Base-by-base conservation (phyloP, 352 stramenopile species). In the Phytopythium aichiense region DNA sequence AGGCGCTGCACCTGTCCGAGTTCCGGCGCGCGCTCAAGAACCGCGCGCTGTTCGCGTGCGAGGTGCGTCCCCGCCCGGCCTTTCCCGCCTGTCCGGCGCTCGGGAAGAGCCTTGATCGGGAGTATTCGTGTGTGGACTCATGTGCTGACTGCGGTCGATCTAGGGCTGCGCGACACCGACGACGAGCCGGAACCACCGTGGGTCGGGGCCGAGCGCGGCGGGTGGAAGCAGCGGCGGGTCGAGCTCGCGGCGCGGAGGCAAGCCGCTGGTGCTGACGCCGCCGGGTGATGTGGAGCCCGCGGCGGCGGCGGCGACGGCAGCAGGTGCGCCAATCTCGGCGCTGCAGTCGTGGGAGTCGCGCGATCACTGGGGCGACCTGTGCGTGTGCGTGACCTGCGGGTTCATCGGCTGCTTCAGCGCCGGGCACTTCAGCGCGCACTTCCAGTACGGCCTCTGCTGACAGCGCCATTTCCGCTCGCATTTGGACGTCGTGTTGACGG, bases 301-400 rank as follows among this genome's bases (percentile, higher is more conserved):
- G n/a, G n/a, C n/a, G n/a, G n/a, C n/a, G n/a, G n/a, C n/a, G n/a
- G n/a, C n/a, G n/a, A 28, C 4, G 22, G 25, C 31, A 20, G 55
- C 25, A 8, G 25, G 28, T 16, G 7, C 12, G 50, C 50, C 25
- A 1, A 2, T 16, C 20, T 40, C 50, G 9, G 35, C 66, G 16
- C 63, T 76, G 6, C 56, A 77, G 35, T 71, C 65, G 46, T 85
- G 74, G 75, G 64, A 71, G 33, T 60, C 65, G 23, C 67, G 72
- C 37, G 56, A 55, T 0, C 55, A 75, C 38, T 76, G 65, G 61
- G 65, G 71, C 7, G 70, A 86, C 48, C 64, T 88, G 35, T 66
- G 79, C 33, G 45, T 89, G 4, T 91, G 81, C 54, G 68, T 91
- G 15, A 81, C 64, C 23, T 91, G 81, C 56, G 81, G 71, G 49